Conservation (phyloP, 306 rosid species). For the Vachellia collinsii region DNA sequence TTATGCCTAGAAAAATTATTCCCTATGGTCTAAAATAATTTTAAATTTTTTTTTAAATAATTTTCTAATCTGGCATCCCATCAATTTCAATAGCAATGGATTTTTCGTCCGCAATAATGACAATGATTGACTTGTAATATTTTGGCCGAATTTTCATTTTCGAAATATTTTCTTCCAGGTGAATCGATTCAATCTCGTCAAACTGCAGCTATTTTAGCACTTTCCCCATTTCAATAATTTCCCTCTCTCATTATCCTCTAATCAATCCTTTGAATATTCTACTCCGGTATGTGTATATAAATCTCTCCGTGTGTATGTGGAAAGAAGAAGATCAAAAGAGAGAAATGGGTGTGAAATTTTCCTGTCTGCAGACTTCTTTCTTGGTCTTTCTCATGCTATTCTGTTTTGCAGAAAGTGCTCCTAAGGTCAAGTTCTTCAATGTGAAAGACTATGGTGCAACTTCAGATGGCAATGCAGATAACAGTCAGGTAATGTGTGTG, state of each 20-base stretch:
- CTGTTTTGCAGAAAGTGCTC: conserved; percentile 17
- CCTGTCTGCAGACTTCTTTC: neutral
- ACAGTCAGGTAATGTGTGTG: conserved; percentile 37
- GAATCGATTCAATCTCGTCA: neutral
- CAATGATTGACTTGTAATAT: neutral
- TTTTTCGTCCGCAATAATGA: neutral
- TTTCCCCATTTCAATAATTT: neutral
- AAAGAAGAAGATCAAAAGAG: neutral
- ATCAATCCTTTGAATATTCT: neutral
- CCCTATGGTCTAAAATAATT: neutral
- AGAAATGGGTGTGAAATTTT: neutral
- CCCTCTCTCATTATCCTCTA: neutral
- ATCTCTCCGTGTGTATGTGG: no score
- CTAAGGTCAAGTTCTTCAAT: conserved; percentile 2
- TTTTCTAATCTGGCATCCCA: neutral
- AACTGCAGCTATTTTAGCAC: neutral
- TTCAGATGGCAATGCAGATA: conserved; percentile 35
- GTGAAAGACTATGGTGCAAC: conserved; percentile 44
- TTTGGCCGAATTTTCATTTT: neutral
- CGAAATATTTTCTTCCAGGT: neutral
- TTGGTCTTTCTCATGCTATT: conserved; percentile 20
- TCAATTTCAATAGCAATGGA: neutral
- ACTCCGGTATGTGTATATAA: neutral
- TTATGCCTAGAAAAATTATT: no score
- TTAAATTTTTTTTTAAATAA: no score